Conservation (phyloP, 768 basidiomycete species). For the Mycena indigotica region DNA sequence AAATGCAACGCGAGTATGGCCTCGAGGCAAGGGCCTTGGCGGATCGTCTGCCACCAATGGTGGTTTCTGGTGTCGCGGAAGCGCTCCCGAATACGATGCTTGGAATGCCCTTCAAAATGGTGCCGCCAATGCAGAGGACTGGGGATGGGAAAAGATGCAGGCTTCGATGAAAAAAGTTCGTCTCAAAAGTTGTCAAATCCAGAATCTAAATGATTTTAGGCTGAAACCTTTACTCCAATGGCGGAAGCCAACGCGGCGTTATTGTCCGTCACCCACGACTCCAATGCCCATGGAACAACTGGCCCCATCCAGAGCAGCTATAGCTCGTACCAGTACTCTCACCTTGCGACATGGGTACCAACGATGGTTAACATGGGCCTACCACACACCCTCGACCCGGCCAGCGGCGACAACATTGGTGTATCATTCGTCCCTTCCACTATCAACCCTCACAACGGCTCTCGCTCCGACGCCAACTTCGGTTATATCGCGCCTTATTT, state of each 20-base stretch:
- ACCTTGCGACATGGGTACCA: slow-evolving; percentile 21
- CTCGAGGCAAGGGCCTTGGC: slow-evolving; percentile 27
- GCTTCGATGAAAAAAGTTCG: slow-evolving; percentile 31
- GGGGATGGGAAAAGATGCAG: slow-evolving; percentile 36
- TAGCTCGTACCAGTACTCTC: slow-evolving; percentile 19
- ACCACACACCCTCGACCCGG: slow-evolving; percentile 14
- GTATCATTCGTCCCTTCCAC: slow-evolving; percentile 21
- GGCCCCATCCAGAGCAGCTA: slow-evolving; percentile 22
- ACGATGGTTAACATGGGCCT: slow-evolving; percentile 22
- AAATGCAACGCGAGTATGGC: slow-evolving; percentile 7
- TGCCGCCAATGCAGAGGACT: slow-evolving; percentile 22
- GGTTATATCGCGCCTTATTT: slow-evolving; percentile 21
- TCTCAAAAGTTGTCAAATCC: too few species aligned
- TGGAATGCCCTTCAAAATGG: slow-evolving; percentile 27
- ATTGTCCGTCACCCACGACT: slow-evolving; percentile 17
- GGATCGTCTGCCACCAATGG: slow-evolving; percentile 33
- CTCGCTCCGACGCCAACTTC: slow-evolving; percentile 22
- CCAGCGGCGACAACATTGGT: slow-evolving; percentile 18
- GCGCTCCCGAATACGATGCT: slow-evolving; percentile 29
- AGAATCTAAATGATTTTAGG: slow-evolving; percentile 4
- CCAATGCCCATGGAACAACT: slow-evolving; percentile 14
- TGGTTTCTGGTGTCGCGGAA: slow-evolving; percentile 30
- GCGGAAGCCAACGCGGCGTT: slow-evolving; percentile 14
- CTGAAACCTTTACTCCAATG: slow-evolving; percentile 22
- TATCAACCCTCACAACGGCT: slow-evolving; percentile 21